A percentile compares a stretch with the other conserved stretches of the same genome.
Evolutionary conservation across 768 basidiomycete species (phyloP).

Genomic region (Sutorius australiensis): DNA sequence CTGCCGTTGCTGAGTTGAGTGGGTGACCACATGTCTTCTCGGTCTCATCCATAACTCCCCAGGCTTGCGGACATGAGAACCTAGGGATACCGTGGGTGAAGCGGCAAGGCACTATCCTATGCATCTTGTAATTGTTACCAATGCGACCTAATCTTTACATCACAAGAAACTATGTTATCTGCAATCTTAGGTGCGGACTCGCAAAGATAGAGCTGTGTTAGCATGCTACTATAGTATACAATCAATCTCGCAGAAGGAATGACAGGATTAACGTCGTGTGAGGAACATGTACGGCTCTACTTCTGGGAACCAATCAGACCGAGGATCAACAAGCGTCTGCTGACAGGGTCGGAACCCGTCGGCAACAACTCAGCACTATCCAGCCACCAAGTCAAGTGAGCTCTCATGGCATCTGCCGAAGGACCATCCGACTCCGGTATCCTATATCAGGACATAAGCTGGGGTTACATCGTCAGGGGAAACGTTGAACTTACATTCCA

Average conservation of each 20-base stretch:
- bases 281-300: constrained; percentile 4
- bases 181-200: background rate
- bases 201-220: constrained; percentile 2
- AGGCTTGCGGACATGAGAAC: background rate
- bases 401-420: constrained; percentile 42
- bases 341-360: constrained; percentile 36
- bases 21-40: no score
- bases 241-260: background rate
- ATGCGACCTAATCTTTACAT: background rate
- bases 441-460: constrained; percentile 32
- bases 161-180: no score
- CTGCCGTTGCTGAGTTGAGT: background rate
- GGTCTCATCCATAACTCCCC: no score
- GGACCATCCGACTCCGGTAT: constrained; percentile 32
- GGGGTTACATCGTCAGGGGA: background rate
- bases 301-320: constrained; percentile 33
- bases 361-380: constrained; percentile 39
- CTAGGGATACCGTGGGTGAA: background rate
- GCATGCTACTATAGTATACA: constrained; percentile 12
- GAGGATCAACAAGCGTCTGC: constrained; percentile 51
- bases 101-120: background rate
- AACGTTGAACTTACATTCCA: constrained; percentile 58
- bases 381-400: constrained; percentile 64
- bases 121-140: background rate
- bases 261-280: background rate